Evolutionary conservation across 1,284 basidiomycete species (phyloP), one percentile per base, ranked within the genome.

Genomic region (Hymenochaete sp.): DNA sequence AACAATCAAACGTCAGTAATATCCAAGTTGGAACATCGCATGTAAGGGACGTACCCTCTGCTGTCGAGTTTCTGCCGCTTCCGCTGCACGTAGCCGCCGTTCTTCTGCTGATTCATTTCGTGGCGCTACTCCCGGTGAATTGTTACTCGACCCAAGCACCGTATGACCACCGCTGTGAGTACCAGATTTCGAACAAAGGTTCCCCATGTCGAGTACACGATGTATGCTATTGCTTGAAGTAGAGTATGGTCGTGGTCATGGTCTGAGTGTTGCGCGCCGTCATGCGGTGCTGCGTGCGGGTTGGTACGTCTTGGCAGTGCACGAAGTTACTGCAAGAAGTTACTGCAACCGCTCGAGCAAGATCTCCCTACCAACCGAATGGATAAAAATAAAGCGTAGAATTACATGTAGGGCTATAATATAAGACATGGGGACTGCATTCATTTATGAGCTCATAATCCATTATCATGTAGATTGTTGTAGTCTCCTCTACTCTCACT

Each of bases 101-200:
- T 49, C 36, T n/a, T 49, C 47, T 4, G 43, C 29, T 18, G 43
- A 24, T 37, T 49, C 47, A 25, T 44, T 40, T 21, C 18, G 47
- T 10, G 37, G 38, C 14, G 25, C 27, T 18, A 29, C 11, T 13
- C 10, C 13, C 33, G 24, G 26, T 38, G 26, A 33, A 11, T 31
- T 14, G 16, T 37, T 27, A 10, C 28, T 43, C 14, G 42, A 37
- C 13, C 68, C 67, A 42, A 77, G 63, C 21, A 82, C 70, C 25
- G 68, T 70, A 58, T 79, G 77, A 40, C 74, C 66, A 42, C 72
- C 75, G 14, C 71, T 63, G 50, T 73, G 67, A 27, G 62, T 59
- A 40, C 64, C 65, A 27, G 69, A 57, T 60, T 81, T 83, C 22
- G 82, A 83, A 59, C 80, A 82, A 35, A 82, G 63, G 42, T 73